Percentiles rank a stretch among this genome's conserved stretches.
These are phyloP conservation scores for Aspergillus sp. DNA, from an alignment of 2,329 filamentous ascomycete genomes.

Conservation along the genomic window DNA sequence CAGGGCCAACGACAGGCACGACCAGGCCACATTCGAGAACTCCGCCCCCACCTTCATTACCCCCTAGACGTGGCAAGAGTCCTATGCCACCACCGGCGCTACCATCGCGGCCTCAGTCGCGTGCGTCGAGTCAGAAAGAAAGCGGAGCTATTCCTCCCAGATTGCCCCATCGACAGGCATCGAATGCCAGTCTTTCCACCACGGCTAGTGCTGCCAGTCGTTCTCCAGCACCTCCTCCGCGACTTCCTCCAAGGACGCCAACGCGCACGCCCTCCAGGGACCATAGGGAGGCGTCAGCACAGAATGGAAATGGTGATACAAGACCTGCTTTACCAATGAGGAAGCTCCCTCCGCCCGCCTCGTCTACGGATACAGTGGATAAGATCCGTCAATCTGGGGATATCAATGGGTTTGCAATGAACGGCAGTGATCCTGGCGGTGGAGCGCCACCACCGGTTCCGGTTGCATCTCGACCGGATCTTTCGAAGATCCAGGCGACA, in stretches of 20 bases:
- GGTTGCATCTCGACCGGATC: conserved; percentile 48
- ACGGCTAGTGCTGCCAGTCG: conserved; percentile 3
- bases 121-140: conserved; percentile 3
- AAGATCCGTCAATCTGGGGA: conserved; percentile 35
- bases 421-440: conserved; percentile 7
- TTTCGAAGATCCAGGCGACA: conserved; percentile 47
- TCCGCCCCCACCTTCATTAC: conserved; percentile 42
- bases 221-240: not conserved
- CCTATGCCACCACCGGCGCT: conserved; percentile 11
- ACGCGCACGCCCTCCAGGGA: conserved; percentile 17
- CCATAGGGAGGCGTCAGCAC: conserved; percentile 9
- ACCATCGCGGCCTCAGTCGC: conserved; percentile 15
- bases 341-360: conserved; percentile 27
- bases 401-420: conserved; percentile 25
- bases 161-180: conserved; percentile 16
- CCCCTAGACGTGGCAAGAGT: conserved; percentile 38
- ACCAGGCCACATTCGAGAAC: not conserved
- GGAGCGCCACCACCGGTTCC: conserved; percentile 44
- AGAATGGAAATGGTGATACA: conserved; percentile 8
- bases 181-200: conserved; percentile 9
- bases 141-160: conserved; percentile 9
- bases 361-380: conserved; percentile 21
- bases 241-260: conserved; percentile 12
- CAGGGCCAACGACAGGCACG: conserved; percentile 41
- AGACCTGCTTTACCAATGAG: conserved; percentile 15